A percentile compares a stretch with the other conserved stretches of the same genome.
phyloP scores from a whole-genome alignment of 192 early-diverging fungal species.

The Coemansia sp. region DNA sequence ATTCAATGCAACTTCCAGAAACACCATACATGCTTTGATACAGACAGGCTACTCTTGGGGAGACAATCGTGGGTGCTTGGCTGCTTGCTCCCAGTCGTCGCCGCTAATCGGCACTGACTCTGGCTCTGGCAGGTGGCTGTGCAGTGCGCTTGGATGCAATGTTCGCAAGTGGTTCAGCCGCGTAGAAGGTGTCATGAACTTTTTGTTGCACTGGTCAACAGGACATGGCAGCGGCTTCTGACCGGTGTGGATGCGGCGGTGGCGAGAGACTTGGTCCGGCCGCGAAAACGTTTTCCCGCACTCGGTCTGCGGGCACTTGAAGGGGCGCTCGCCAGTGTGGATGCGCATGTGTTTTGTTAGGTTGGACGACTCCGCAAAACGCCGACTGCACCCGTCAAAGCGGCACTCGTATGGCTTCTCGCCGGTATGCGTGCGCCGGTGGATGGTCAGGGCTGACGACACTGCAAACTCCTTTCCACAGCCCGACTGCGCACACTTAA shows the following conservation, averaged over 20 bases:
- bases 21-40: no score
- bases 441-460: slow-evolving; percentile 68
- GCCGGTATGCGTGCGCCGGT: slow-evolving; percentile 68
- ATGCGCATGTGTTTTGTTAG: slow-evolving; percentile 73
- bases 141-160: slow-evolving; percentile 22
- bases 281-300: slow-evolving; percentile 75
- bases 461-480: slow-evolving; percentile 70
- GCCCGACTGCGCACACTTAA: slow-evolving; percentile 61
- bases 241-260: slow-evolving; percentile 56
- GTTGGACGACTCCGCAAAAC: slow-evolving; percentile 60
- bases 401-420: slow-evolving; percentile 71
- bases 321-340: slow-evolving; percentile 77
- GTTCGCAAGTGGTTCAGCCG: slow-evolving; percentile 37
- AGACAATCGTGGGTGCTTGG: background rate
- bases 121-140: background rate
- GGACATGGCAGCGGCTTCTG: slow-evolving; percentile 39
- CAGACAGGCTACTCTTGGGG: background rate
- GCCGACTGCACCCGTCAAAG: slow-evolving; percentile 39
- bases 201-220: slow-evolving; percentile 35
- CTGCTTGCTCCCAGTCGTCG: background rate
- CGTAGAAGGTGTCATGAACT: slow-evolving; percentile 35
- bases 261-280: slow-evolving; percentile 69
- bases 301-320: slow-evolving; percentile 62
- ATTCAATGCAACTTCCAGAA: no score
- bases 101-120: background rate